Percentiles rank a stretch among this genome's conserved stretches.
phyloP scores from a whole-genome alignment of 371 early-diverging fungal species.

The Apophysomyces ossiformis region DNA sequence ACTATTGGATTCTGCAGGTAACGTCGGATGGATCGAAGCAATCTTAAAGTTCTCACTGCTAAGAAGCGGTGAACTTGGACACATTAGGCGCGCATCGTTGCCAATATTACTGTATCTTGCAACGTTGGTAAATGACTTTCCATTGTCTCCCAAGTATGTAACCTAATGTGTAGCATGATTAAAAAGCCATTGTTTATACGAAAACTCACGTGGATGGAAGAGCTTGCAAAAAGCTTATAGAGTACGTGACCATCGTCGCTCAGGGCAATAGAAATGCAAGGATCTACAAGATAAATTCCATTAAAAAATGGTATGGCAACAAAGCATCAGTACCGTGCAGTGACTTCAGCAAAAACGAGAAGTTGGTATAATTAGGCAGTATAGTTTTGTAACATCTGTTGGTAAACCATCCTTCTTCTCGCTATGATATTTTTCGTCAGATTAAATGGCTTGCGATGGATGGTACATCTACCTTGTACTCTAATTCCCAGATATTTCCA shows the following conservation, averaged over 20 bases:
- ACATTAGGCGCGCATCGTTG: constrained; percentile 42
- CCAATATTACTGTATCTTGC: constrained; percentile 28
- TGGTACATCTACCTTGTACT: constrained; percentile 68
- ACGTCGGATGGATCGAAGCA: constrained; percentile 68
- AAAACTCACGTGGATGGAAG: constrained; percentile 64
- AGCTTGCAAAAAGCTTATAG: constrained; percentile 48
- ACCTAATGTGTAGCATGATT: constrained; percentile 52
- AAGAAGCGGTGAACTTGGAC: constrained; percentile 40
- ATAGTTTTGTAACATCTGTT: constrained; percentile 72
- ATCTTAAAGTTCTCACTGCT: constrained; percentile 54
- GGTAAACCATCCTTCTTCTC: constrained; percentile 86
- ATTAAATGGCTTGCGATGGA: not conserved
- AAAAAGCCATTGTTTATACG: not conserved
- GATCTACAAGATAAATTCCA: constrained; percentile 28
- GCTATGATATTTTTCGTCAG: constrained; percentile 15
- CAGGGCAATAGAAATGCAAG: constrained; percentile 61
- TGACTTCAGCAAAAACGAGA: constrained; percentile 18
- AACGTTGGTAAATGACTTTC: constrained; percentile 21
- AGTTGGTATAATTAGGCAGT: constrained; percentile 18
- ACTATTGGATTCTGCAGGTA: constrained; percentile 56
- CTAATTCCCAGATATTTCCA: constrained; percentile 88
- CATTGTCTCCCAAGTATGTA: constrained; percentile 35
- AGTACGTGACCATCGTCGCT: constrained; percentile 53
- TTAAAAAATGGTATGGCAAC: not conserved
- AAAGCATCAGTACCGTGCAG: constrained; percentile 12